Evolutionary conservation across 2,329 filamentous ascomycete species (phyloP), one percentile per base, ranked within the genome.

Genomic region (Neonectria faginata): DNA sequence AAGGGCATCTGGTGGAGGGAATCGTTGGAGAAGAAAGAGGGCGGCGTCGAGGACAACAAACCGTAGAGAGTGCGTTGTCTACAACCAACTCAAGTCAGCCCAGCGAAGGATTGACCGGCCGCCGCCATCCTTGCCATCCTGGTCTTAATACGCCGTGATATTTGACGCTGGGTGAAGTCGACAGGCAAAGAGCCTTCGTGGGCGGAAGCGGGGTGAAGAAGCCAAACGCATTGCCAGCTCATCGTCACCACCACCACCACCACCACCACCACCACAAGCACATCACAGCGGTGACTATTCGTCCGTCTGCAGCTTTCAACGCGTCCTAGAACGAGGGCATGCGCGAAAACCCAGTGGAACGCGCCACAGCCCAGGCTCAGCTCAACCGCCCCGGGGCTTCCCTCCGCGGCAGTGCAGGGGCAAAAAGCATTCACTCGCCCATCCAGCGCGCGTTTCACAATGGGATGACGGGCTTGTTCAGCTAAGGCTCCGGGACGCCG

Each of bases 61-160:
- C n/a, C 39, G 7, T 20, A 9, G 36, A n/a, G 14, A 39, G 33
- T 36, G 12, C 12, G 33, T 36, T 36, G 33, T 16, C 33, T 14
- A 33, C n/a, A 22, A 18, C 16, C 20, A 29, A 18, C 16, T 12
- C 10, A 16, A 42, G 16, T n/a, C 20, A 29, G 22, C 14, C 14
- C 36, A 25, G n/a, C 42, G 29, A 33, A 47, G 50, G 53, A 25
- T 55, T n/a, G 42, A 14, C 56, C 36, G 55, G 16, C 44, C 27
- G 53, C 44, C 27, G 48, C 42, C 20, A 64, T 48, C 61, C 50
- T 55, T 56, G 61, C 27, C 18, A 64, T 47, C 61, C 61, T 45
- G 55, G 61, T 64, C 61, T 50, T 64, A 64, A 55, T 16, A 56
- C 33, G 27, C 31, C 27, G 33, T 64, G 42, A 59, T 59, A 64